Conservation (phyloP, 2,329 filamentous ascomycete species). For the Thielaviopsis punctulata region DNA sequence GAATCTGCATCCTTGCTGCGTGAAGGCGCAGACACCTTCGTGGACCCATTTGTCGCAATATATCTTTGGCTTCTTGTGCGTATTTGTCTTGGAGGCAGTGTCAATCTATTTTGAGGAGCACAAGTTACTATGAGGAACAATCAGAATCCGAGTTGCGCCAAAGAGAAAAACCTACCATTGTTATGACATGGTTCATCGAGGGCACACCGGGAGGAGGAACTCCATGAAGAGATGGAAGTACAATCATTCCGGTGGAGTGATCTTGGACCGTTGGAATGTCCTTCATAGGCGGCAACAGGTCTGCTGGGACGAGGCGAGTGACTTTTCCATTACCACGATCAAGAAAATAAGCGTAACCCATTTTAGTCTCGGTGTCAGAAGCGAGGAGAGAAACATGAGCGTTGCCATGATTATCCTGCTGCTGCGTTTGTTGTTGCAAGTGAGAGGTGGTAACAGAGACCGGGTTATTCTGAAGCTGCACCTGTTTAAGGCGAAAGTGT, state of each 20-base stretch:
- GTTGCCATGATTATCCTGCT: neutral
- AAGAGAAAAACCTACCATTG: constrained; percentile 21
- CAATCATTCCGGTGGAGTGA: constrained; percentile 26
- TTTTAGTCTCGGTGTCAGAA: neutral
- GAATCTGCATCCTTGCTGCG: constrained; percentile 71
- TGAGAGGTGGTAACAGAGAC: neutral
- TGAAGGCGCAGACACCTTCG: constrained; percentile 69
- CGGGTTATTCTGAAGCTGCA: neutral
- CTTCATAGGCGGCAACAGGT: constrained; percentile 29
- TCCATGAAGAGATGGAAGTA: constrained; percentile 25
- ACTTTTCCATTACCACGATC: constrained; percentile 35
- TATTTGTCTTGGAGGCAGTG: neutral
- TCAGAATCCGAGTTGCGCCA: too few species aligned
- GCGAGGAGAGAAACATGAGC: neutral
- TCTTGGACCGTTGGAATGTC: constrained; percentile 27
- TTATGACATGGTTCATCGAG: constrained; percentile 22
- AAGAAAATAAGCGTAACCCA: constrained; percentile 31
- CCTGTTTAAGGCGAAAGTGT: neutral
- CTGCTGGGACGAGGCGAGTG: constrained; percentile 38
- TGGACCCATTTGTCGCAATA: constrained; percentile 88
- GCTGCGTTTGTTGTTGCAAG: neutral
- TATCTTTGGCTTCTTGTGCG: constrained; percentile 37
- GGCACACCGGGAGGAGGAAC: constrained; percentile 17
- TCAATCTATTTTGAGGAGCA: neutral
- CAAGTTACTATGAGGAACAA: neutral